These are phyloP conservation scores for Noccaea caerulescens DNA, from an alignment of 345 rosid genomes.

Conservation along the genomic window DNA sequence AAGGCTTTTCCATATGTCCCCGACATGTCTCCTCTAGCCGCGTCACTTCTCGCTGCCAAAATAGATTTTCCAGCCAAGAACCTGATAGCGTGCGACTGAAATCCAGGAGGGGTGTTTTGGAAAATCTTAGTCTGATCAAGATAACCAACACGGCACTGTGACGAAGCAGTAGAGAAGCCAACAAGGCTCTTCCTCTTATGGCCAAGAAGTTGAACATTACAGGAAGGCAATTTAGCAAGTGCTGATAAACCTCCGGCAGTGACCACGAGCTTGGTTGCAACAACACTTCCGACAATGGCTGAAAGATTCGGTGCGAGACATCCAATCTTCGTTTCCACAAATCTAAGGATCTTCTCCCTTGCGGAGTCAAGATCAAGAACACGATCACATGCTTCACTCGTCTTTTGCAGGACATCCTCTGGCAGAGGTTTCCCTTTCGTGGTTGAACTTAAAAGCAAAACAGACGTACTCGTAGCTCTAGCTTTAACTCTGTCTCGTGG, in stretches of 20 bases:
- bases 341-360: conserved; percentile 74
- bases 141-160: conserved; percentile 74
- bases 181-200: conserved; percentile 81
- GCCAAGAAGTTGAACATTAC: conserved; percentile 83
- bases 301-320: conserved; percentile 80
- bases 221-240: conserved; percentile 82
- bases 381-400: conserved; percentile 74
- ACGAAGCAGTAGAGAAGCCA: conserved; percentile 78
- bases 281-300: conserved; percentile 78
- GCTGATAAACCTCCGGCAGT: conserved; percentile 85
- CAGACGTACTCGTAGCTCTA: conserved; percentile 59
- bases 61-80: conserved; percentile 78
- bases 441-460: conserved; percentile 71
- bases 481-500: conserved; percentile 43
- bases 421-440: conserved; percentile 82
- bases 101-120: conserved; percentile 67
- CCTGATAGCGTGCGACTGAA: conserved; percentile 66
- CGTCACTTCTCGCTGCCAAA: conserved; percentile 75
- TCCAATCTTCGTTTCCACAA: conserved; percentile 81
- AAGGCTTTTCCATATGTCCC: conserved; percentile 68
- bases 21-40: conserved; percentile 69
- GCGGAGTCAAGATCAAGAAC: conserved; percentile 73
- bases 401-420: conserved; percentile 70
- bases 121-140: conserved; percentile 76
- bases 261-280: conserved; percentile 84